Conservation (phyloP, 306 rosid genomes). For the Sphenostylis stenocarpa region DNA sequence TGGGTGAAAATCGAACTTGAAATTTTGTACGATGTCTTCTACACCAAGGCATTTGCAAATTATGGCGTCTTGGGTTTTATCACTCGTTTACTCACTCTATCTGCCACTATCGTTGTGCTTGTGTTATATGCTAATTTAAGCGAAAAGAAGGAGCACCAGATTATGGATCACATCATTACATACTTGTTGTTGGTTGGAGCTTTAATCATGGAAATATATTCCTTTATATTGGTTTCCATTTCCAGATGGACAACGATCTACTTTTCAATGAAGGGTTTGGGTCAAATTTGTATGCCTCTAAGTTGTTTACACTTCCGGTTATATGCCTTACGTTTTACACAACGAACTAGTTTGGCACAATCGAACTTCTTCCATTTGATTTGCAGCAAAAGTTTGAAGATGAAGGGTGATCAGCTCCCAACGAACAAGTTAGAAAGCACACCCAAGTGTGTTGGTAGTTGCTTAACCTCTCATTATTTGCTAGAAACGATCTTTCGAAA, state of each 20-base stretch:
- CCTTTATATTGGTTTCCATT: no score
- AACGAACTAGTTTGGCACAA: not conserved
- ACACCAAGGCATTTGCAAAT: not conserved
- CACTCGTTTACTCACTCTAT: not conserved
- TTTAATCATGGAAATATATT: no score
- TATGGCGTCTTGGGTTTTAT: not conserved
- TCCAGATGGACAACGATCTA: no score
- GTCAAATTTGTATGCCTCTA: no score
- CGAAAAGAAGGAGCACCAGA: not conserved
- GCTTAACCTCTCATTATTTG: not conserved
- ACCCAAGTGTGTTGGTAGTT: not conserved
- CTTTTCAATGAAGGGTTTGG: no score
- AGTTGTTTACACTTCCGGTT: no score
- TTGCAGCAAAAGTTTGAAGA: not conserved
- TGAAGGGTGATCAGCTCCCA: not conserved
- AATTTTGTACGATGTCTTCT: not conserved
- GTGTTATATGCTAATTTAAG: not conserved
- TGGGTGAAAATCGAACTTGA: no score
- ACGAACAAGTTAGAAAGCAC: not conserved
- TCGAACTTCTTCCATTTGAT: not conserved
- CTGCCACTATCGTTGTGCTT: not conserved
- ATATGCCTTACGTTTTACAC: no score
- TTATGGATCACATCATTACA: not conserved
- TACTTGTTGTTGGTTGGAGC: not conserved
- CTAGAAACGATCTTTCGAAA: not conserved